phyloP scores from a whole-genome alignment of 2,329 filamentous ascomycete species.

The Paracamarosporium sp. region DNA sequence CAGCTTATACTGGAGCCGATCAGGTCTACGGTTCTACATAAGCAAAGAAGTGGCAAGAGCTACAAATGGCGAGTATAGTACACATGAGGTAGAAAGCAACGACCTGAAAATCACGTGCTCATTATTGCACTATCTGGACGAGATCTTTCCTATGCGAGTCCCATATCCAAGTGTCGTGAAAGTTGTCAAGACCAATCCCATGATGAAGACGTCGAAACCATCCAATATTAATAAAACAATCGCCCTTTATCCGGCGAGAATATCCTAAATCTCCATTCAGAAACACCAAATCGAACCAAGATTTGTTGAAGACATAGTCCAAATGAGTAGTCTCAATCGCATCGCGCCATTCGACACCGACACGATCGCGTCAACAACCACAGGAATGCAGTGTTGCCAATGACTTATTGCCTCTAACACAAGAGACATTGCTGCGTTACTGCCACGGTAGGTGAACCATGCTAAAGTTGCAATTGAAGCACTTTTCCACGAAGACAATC shows the following conservation, averaged over 20 bases:
- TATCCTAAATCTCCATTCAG: not conserved
- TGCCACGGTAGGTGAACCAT: not conserved
- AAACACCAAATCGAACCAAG: not conserved
- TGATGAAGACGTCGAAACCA: not conserved
- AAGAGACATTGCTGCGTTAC: not conserved
- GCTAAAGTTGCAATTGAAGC: not conserved
- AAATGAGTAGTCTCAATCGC: not conserved
- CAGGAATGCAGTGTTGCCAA: not conserved
- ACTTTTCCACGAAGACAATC: not conserved
- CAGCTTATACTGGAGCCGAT: not conserved
- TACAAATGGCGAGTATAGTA: too few species aligned
- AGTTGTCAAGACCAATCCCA: not conserved
- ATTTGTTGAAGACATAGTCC: not conserved
- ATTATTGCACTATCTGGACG: too few species aligned
- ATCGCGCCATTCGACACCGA: not conserved
- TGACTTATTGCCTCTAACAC: not conserved
- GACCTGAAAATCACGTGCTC: too few species aligned
- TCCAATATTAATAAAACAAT: not conserved
- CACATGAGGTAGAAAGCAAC: too few species aligned
- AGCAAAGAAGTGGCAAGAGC: too few species aligned
- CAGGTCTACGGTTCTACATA: too few species aligned
- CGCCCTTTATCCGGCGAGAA: not conserved
- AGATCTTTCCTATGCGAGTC: too few species aligned
- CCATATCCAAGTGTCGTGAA: not conserved
- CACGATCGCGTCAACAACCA: not conserved